Percentiles rank a stretch among this genome's conserved stretches.
Evolutionary conservation across 1,284 basidiomycete species (phyloP).

Genomic region (Xanthoconium separans): DNA sequence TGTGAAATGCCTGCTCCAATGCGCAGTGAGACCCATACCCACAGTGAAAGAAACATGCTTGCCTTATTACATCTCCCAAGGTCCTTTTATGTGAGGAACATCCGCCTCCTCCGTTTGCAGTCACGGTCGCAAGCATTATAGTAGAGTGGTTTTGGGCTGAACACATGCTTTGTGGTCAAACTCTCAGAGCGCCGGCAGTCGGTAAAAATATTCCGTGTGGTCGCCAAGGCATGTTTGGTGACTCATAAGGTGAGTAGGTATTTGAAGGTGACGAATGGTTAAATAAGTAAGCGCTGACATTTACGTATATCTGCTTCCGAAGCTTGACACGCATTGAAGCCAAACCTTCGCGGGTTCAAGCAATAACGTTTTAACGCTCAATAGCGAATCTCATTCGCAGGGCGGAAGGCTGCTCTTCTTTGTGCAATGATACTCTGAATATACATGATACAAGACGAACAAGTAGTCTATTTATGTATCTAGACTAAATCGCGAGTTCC

Average conservation of each 20-base stretch:
- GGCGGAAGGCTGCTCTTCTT: too few species aligned
- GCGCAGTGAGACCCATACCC: not conserved
- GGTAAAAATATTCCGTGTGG: not conserved
- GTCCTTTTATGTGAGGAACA: constrained; percentile 14
- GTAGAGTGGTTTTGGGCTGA: not conserved
- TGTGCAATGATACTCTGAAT: too few species aligned
- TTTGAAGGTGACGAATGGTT: too few species aligned
- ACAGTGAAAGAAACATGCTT: constrained; percentile 4
- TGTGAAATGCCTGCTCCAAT: constrained; percentile 37
- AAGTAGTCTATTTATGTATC: constrained; percentile 11
- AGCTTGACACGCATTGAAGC: not conserved
- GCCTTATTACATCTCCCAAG: constrained; percentile 22
- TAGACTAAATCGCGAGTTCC: constrained; percentile 8
- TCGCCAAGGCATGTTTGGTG: not conserved
- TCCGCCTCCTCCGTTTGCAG: not conserved
- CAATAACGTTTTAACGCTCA: too few species aligned
- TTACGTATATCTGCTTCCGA: not conserved
- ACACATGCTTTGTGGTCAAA: not conserved
- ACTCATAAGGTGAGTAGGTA: not conserved
- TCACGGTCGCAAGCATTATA: not conserved
- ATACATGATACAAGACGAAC: constrained; percentile 17
- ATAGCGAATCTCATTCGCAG: too few species aligned
- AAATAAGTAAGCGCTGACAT: not conserved
- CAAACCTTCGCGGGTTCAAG: not conserved
- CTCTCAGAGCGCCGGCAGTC: not conserved